A percentile compares a stretch with the other conserved stretches of the same genome.
phyloP scores from a whole-genome alignment of 2,329 filamentous ascomycete species.

The Calonectria honghensis region DNA sequence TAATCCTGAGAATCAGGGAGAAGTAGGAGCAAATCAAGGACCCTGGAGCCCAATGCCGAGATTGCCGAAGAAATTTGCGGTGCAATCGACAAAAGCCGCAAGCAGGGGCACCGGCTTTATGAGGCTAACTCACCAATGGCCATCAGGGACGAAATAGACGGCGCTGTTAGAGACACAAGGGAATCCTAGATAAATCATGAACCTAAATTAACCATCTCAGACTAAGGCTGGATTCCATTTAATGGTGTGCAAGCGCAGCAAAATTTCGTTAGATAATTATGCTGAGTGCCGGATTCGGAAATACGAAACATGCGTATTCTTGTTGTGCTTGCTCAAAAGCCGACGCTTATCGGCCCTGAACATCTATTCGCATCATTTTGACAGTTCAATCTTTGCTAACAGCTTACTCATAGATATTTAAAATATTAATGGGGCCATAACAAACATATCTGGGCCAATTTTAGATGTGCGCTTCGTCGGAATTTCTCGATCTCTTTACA shows the following conservation, averaged over 20 bases:
- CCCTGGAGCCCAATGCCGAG: not conserved
- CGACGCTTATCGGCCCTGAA: too few relatives aligned
- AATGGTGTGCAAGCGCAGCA: too few relatives aligned
- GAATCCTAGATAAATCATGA: not conserved
- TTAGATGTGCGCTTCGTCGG: not conserved
- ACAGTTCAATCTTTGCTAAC: too few relatives aligned
- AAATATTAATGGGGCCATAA: too few relatives aligned
- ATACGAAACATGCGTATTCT: too few relatives aligned
- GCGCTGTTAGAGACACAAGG: not conserved
- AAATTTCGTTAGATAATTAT: too few relatives aligned
- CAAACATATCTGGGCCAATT: too few relatives aligned
- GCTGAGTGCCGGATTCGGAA: too few relatives aligned
- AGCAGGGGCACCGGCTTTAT: not conserved
- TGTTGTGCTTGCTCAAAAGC: too few relatives aligned
- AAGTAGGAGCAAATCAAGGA: not conserved
- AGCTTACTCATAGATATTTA: too few relatives aligned
- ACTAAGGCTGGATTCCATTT: too few relatives aligned
- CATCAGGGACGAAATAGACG: not conserved
- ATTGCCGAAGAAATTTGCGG: not conserved
- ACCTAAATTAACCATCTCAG: not conserved
- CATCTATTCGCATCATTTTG: too few relatives aligned
- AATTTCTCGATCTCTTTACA: not conserved
- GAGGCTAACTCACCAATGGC: not conserved
- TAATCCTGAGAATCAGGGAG: not conserved
- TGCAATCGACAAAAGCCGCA: not conserved